Conservation (phyloP, 768 basidiomycete species). For the Sarcodon aspratus region DNA sequence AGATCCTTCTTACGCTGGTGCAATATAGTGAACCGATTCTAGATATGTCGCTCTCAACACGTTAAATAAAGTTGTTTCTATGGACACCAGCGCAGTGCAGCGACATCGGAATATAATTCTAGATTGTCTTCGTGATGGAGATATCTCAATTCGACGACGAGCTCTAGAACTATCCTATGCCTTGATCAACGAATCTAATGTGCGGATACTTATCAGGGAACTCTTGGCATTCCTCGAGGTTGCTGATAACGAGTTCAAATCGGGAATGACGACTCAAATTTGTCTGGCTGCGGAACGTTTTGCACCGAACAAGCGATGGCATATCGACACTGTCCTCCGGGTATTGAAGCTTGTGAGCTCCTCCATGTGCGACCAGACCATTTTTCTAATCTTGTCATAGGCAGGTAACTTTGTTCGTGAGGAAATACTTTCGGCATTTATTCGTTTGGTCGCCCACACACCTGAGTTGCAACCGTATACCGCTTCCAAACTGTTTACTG, state of each 20-base stretch:
- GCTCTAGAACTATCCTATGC: constrained; percentile 97
- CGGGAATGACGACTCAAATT: constrained; percentile 96
- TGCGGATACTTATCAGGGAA: constrained; percentile 85
- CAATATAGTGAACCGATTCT: constrained; percentile 2
- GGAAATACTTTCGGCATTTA: constrained; percentile 90
- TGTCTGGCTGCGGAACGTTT: constrained; percentile 92
- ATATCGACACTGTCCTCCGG: constrained; percentile 93
- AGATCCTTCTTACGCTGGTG: neutral
- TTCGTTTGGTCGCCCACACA: constrained; percentile 92
- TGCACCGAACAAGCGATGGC: constrained; percentile 97
- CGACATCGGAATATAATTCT: constrained; percentile 96
- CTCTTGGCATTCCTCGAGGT: constrained; percentile 94
- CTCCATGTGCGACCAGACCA: neutral
- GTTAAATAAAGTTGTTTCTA: constrained; percentile 93
- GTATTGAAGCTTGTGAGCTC: constrained; percentile 76
- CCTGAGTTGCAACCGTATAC: constrained; percentile 96
- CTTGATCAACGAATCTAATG: constrained; percentile 89
- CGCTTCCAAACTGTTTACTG: constrained; percentile 79
- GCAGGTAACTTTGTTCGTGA: constrained; percentile 97
- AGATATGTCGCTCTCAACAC: constrained; percentile 98
- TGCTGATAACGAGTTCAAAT: constrained; percentile 98
- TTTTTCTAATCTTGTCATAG: constrained; percentile 25
- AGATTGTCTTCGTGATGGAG: constrained; percentile 98
- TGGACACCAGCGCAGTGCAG: constrained; percentile 97
- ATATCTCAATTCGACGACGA: constrained; percentile 94